Evolutionary conservation across 176 grass and related monocot genomes (phyloP), one percentile per base, ranked within the genome.

Genomic region (Areca catechu): DNA sequence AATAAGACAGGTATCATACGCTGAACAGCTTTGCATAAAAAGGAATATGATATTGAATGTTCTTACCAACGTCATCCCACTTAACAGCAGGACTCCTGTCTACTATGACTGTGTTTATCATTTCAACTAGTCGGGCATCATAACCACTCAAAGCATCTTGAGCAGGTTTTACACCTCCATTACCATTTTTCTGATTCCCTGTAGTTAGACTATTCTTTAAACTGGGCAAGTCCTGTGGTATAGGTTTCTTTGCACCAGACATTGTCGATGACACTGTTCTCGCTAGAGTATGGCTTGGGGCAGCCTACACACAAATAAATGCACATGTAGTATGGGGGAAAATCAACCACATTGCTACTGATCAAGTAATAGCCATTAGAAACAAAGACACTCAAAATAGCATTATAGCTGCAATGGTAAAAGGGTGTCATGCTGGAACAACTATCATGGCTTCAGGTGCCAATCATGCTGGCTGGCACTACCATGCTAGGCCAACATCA

Each of bases 41-140:
- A 9, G 51, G 1, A 71, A 60, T 25, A 23, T 10, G 54, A 54
- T 25, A 19, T 60, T 28, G 14, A 9, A 58, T 22, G 56, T 77
- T 19, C 83, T 51, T 91, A 98, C 87, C 87, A 80, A 92, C 93
- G 73, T 92, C 81, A 68, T 98, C 93, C 87, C 93, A 98, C 61
- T 76, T 88, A 43, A 98, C 78, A 80, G 83, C 58, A 22, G 93
- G 87, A 73, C 93, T 92, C 88, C 73, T 88, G 65, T 98, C 93
- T 23, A 98, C 84, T 51, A 98, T 92, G 54, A 80, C 84, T 4
- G 81, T 85, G 77, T 85, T 98, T 73, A 98, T 98, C 78, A 98
- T 88, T 80, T 98, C 93, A 14, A 83, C 83, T 67, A 97, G 78
- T 6, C 61, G 74, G 14, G 76, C 77, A 69, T 96, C 79, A 57